phyloP scores from a whole-genome alignment of 768 basidiomycete genomes.

The Macrolepiota fuliginosa region DNA sequence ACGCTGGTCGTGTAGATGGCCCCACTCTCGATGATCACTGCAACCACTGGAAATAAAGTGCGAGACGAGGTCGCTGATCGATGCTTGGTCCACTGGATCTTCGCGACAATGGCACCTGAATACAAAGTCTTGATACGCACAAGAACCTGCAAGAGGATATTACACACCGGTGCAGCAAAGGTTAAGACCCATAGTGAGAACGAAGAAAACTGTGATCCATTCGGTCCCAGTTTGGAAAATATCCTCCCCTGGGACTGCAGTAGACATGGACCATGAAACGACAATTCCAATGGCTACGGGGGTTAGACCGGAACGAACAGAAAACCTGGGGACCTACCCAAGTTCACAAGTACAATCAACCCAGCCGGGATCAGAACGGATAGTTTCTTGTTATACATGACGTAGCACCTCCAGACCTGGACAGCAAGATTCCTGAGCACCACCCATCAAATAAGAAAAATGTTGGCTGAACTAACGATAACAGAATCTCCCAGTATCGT shows the following conservation, averaged over 20 bases:
- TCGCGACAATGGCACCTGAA: constrained; percentile 3
- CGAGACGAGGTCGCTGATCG: neutral
- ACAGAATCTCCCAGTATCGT: constrained; percentile 5
- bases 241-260: neutral
- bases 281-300: constrained; percentile 1
- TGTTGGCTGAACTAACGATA: neutral
- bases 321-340: neutral
- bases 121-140: neutral
- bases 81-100: neutral
- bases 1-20: constrained; percentile 3
- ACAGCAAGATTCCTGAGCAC: neutral
- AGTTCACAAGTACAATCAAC: neutral
- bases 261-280: neutral
- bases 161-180: constrained; percentile 6
- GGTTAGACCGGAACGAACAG: neutral
- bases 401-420: constrained; percentile 5
- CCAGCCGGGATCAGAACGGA: neutral
- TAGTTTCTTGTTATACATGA: neutral
- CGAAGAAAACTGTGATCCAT: constrained; percentile 1
- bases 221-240: neutral
- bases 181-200: constrained; percentile 5
- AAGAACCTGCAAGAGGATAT: too few species aligned
- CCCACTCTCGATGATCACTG: constrained; percentile 5
- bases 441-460: neutral
- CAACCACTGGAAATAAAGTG: neutral